phyloP scores from a whole-genome alignment of 2,329 filamentous ascomycete genomes.

The Hymenoscyphus albidus region DNA sequence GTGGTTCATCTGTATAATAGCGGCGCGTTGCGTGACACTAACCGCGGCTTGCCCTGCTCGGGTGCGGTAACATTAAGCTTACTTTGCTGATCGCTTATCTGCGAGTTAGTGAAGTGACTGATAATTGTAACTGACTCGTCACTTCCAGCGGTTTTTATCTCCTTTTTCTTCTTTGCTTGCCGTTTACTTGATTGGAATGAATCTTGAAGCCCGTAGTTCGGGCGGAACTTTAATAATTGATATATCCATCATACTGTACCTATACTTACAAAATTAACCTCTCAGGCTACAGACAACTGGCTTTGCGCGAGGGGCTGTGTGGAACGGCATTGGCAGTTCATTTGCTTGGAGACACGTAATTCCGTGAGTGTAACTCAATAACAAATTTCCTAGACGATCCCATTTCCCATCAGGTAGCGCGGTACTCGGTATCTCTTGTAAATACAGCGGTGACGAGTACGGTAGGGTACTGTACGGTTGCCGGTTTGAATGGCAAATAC shows the following conservation, averaged over 20 bases:
- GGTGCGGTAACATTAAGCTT: neutral
- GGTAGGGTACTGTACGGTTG: too few species aligned
- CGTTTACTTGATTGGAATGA: neutral
- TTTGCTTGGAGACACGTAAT: neutral
- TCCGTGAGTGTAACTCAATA: too few species aligned
- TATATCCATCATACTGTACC: neutral
- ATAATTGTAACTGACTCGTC: neutral
- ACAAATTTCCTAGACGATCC: too few species aligned
- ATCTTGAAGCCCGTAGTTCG: neutral
- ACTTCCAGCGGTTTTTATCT: neutral
- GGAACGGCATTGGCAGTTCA: neutral
- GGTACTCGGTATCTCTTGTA: too few species aligned
- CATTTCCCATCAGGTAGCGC: too few species aligned
- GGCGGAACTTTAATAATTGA: neutral
- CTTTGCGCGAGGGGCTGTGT: neutral
- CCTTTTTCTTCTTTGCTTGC: neutral
- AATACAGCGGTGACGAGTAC: too few species aligned
- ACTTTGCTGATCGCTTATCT: neutral
- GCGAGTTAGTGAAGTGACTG: neutral
- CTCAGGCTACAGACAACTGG: neutral
- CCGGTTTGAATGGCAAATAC: neutral
- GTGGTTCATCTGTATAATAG: constrained; percentile 2
- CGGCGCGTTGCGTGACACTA: neutral
- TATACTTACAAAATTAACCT: neutral
- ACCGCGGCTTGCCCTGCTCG: neutral